Conservation (phyloP, 2,329 filamentous ascomycete genomes). For the Teratosphaeriaceae sp. region DNA sequence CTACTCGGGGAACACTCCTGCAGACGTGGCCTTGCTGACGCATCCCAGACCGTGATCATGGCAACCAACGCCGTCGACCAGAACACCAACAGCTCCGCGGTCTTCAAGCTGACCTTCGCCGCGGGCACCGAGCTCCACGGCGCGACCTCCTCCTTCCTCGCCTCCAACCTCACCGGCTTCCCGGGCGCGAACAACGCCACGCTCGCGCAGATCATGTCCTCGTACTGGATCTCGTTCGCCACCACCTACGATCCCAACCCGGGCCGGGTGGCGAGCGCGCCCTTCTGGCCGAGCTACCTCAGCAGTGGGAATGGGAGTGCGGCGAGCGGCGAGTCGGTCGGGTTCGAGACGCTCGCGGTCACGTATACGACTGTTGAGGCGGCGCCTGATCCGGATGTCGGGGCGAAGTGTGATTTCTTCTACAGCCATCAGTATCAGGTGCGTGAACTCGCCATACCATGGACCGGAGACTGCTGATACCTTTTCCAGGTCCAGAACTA, state of each 20-base stretch:
- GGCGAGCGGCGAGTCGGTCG: slow-evolving; percentile 11
- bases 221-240: slow-evolving; percentile 15
- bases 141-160: slow-evolving; percentile 10
- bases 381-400: slow-evolving; percentile 12
- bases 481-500: not conserved
- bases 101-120: slow-evolving; percentile 20
- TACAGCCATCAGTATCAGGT: slow-evolving; percentile 1
- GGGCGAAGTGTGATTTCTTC: slow-evolving; percentile 17
- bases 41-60: slow-evolving; percentile 11
- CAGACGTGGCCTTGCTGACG: too few species aligned
- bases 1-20: too few species aligned
- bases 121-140: slow-evolving; percentile 15
- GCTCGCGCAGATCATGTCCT: slow-evolving; percentile 11
- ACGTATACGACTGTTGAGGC: slow-evolving; percentile 11
- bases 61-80: slow-evolving; percentile 14
- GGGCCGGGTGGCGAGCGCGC: slow-evolving; percentile 8
- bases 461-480: not conserved
- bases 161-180: slow-evolving; percentile 8
- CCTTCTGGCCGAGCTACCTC: slow-evolving; percentile 14
- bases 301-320: slow-evolving; percentile 8
- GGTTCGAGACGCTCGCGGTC: slow-evolving; percentile 13
- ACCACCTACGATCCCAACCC: slow-evolving; percentile 13
- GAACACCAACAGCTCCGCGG: slow-evolving; percentile 12
- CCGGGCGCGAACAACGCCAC: slow-evolving; percentile 13
- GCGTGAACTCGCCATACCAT: not conserved